Base-by-base conservation (phyloP, 1,284 basidiomycete species). In the Hymenochaete sp. region DNA sequence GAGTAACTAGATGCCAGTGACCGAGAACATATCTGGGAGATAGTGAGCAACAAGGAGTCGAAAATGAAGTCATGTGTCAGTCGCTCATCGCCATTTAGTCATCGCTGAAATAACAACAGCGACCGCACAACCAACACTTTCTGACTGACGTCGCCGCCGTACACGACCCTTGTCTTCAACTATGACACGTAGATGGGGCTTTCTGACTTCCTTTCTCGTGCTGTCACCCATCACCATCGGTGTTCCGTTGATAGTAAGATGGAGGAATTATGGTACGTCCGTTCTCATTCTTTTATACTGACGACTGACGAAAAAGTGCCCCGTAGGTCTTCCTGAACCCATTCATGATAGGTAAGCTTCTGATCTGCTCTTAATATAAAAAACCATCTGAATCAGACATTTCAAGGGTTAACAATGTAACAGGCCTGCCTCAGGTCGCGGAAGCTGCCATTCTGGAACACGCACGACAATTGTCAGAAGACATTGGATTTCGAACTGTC, bases 401-500 rank as follows among this genome's bases (percentile, higher is more conserved):
- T 16, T 25, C 11, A 19, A 48, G 47, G 9, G 33, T 39, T 25
- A 31, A 84, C 59, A 67, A 77, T 4, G 48, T 56, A 11, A 81
- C 78, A 0, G 66, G 66, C 28, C 60, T 77, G 2, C 80, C 83
- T 3, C 82, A 84, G 55, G 68, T 85, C 21, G 84, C 84, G 0
- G 85, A 89, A 59, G 57, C 71, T 0, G 71, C 71, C 19, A 82
- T 88, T 36, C 71, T 88, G 4, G 67, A 65, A 2, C 65, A 79
- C 43, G 72, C 79, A 1, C 75, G 72, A 51, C 61, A 78, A 47
- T 72, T 89, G 7, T 86, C 82, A 0, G 90, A 93, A 59, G 79
- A 79, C 25, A 89, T 95, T 49, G 93, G 93, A 3, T 98, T 83
- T 65, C 75, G 95, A 33, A 95, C 89, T 0, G 89, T 96, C 13